These are phyloP conservation scores for Metarhizium robertsii DNA, from an alignment of 2,329 filamentous ascomycete species.

Conservation along the genomic window DNA sequence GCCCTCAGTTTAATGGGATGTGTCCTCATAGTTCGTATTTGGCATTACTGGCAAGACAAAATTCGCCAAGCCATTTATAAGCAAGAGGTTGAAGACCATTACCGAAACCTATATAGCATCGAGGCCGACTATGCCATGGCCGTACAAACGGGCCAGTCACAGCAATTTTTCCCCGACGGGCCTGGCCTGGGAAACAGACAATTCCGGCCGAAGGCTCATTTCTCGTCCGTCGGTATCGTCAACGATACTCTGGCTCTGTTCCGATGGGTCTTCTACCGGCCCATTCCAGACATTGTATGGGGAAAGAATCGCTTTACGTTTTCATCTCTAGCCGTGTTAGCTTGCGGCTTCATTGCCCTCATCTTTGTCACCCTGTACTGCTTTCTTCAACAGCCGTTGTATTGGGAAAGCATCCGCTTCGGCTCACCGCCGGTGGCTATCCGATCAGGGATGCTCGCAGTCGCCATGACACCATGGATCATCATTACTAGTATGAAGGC, in stretches of 20 bases:
- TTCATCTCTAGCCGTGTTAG: conserved; percentile 65
- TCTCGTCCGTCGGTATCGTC: conserved; percentile 63
- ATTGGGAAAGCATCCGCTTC: conserved; percentile 77
- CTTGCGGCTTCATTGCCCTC: conserved; percentile 58
- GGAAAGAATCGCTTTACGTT: conserved; percentile 65
- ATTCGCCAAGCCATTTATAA: conserved; percentile 84
- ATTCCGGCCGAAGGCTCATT: conserved; percentile 59
- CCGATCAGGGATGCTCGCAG: conserved; percentile 81
- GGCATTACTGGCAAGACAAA: conserved; percentile 90
- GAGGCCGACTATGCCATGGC: conserved; percentile 38
- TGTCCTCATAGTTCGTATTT: conserved; percentile 63
- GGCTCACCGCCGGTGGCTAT: conserved; percentile 86
- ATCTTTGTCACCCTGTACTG: conserved; percentile 70
- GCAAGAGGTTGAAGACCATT: conserved; percentile 63
- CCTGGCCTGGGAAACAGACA: conserved; percentile 44
- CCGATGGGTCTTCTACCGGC: conserved; percentile 82
- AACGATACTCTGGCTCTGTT: conserved; percentile 77
- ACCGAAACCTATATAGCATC: conserved; percentile 41
- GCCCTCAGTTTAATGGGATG: conserved; percentile 60
- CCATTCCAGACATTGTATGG: conserved; percentile 64
- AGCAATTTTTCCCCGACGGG: conserved; percentile 67
- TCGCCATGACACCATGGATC: conserved; percentile 90
- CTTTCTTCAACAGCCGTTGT: conserved; percentile 81
- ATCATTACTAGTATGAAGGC: conserved; percentile 84
- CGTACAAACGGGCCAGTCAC: conserved; percentile 39